Percentiles rank a stretch among this genome's conserved stretches.
These are phyloP conservation scores for Trichosporon sp. DNA, from an alignment of 1,284 basidiomycete species.

Conservation along the genomic window DNA sequence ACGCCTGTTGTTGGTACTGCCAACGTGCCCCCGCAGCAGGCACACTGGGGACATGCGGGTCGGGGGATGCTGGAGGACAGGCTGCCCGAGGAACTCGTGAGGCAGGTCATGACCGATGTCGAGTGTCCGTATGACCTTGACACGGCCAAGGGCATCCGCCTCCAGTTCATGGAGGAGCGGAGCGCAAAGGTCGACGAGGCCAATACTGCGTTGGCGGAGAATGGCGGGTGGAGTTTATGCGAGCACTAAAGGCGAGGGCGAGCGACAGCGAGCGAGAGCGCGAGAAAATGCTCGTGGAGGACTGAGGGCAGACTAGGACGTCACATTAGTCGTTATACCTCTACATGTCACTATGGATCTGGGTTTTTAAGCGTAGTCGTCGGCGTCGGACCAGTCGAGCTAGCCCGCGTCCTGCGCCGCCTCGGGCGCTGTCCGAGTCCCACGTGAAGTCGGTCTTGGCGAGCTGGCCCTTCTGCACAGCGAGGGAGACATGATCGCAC, in stretches of 20 bases:
- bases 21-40: slow-evolving; percentile 32
- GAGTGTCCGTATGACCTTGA: slow-evolving; percentile 25
- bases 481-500: too few relatives aligned
- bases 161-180: slow-evolving; percentile 33
- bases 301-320: too few relatives aligned
- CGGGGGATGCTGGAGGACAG: neutral
- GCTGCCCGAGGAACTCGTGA: slow-evolving; percentile 10
- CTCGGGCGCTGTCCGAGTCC: neutral
- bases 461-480: too few relatives aligned
- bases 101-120: slow-evolving; percentile 25
- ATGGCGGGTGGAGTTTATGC: slow-evolving; percentile 24
- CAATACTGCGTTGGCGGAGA: neutral
- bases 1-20: slow-evolving; percentile 25
- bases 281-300: too few relatives aligned
- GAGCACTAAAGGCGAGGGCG: slow-evolving; percentile 23
- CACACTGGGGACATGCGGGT: slow-evolving; percentile 17
- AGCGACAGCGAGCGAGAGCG: too few relatives aligned
- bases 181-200: slow-evolving; percentile 1
- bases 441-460: neutral
- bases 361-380: neutral
- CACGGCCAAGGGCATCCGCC: slow-evolving; percentile 29
- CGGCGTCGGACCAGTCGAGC: slow-evolving; percentile 3
- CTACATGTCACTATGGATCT: neutral
- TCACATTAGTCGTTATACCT: neutral
- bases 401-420: neutral